Base-by-base conservation (phyloP, 2,329 filamentous ascomycete species). In the Zymoseptoria brevis region DNA sequence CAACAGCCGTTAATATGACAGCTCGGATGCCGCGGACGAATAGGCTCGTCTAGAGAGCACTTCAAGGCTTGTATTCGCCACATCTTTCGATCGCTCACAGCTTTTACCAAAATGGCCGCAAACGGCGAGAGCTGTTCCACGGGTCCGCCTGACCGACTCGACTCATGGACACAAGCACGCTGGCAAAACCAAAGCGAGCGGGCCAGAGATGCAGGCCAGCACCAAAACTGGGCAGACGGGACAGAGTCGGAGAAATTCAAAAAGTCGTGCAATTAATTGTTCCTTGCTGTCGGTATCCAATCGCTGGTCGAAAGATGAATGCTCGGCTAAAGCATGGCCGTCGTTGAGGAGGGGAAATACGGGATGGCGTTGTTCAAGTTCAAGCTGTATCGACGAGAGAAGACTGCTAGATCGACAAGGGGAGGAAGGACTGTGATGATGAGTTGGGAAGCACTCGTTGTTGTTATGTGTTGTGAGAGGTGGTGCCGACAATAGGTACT, bases 281-380 rank as follows among this genome's bases (percentile, higher is more conserved):
- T 60, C 64, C 62, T 55, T 50, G 30, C 13, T 19, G 22, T 51
- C 56, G 64, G 64, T 66, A 66, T 62, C 64, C 64, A 64, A 62
- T 66, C 53, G 59, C 56, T 45, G 50, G 48, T 19, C 29, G 49
- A 30, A 48, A 49, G 53, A 24, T 49, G 52, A 19, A 29, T 54
- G 26, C n/a, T 45, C 55, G 55, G 55, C 49, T 52, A 53, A 45
- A 45, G 13, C 35, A 16, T 45, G 35, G 35, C 16, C 35, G 35
- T 45, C 35, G 35, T 45, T n/a, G 35, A 45, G 35, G 35, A 45
- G 35, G 35, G 35, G 35, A 41, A 41, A 41, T 11, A 41, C 35
- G 35, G 35, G 35, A 13, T 41, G 35, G 35, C 35, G 35, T 41
- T 13, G 35, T 41, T 13, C 35, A 41, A 11, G 35, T 41, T 13